Base-by-base conservation (phyloP, 306 rosid species). In the Arachis stenosperma region DNA sequence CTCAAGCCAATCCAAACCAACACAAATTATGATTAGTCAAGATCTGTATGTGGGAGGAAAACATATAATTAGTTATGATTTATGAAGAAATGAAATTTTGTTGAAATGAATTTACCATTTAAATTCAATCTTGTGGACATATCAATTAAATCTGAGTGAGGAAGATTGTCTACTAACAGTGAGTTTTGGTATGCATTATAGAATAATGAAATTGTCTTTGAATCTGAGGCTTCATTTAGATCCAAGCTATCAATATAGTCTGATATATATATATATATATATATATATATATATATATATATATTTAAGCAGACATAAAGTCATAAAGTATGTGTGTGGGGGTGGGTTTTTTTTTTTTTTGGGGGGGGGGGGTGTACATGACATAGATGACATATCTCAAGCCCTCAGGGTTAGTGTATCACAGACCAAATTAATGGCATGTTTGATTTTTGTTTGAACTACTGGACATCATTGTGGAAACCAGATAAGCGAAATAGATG, bases 401-500 rank as follows among this genome's bases (percentile, higher is more conserved):
- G 40, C 46, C 42, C 27, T 29, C 3, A 7, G 29, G 46, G n/a
- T 48, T 30, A 7, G 9, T 48, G 42, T 43, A 67, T 13, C 50
- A 10, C 46, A 30, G 43, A 27, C 10, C n/a, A 65, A 30, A 30
- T 30, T 67, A 13, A 67, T 27, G n/a, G 12, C 44, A 30, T 62
- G 36, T 41, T 30, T 27, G 13, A 30, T 66, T 29, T 57, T n/a
- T 57, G 40, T 29, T 57, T 57, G 62, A 5, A 56, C 61, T 65
- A 41, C 8, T 65, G 39, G 17, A 65, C 27, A 65, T 47, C 70
- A 47, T 47, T 47, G 29, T 65, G 57, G 70, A 10, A 46, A 6
- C 36, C 44, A 29, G 4, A 57, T 30, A 57, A 29, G 56, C 55
- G n/a, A 70, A 56, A 13, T 70, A 27, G 36, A 29, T 59, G 37